Conservation (phyloP, 495 filamentous ascomycete genomes). For the Talaromyces stipitatus region DNA sequence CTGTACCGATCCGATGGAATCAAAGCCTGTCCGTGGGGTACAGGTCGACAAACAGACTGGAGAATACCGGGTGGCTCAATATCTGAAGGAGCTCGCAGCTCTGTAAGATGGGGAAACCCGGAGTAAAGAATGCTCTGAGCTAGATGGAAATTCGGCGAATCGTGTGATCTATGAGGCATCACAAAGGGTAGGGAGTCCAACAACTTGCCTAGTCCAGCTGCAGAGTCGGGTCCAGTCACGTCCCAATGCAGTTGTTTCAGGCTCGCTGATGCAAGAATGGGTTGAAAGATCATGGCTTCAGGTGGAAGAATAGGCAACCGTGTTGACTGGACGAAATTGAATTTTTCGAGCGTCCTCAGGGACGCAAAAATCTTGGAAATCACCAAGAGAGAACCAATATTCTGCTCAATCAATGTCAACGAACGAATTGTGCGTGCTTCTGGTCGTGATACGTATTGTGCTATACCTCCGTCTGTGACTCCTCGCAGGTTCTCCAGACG, state of each 20-base stretch:
- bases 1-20: slow-evolving; percentile 42
- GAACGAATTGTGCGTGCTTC: slow-evolving; percentile 48
- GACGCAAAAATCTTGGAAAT: slow-evolving; percentile 71
- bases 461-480: slow-evolving; percentile 68
- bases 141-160: slow-evolving; percentile 61
- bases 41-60: slow-evolving; percentile 62
- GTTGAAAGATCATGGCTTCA: slow-evolving; percentile 55
- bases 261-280: slow-evolving; percentile 59
- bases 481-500: slow-evolving; percentile 71
- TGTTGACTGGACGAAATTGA: slow-evolving; percentile 62
- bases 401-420: slow-evolving; percentile 58
- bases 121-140: slow-evolving; percentile 60
- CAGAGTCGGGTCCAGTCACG: slow-evolving; percentile 45
- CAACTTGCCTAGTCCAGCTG: slow-evolving; percentile 31
- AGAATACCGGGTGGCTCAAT: slow-evolving; percentile 58
- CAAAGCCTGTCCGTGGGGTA: slow-evolving; percentile 37
- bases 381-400: slow-evolving; percentile 56
- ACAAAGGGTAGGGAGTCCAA: slow-evolving; percentile 30
- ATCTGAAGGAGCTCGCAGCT: slow-evolving; percentile 65
- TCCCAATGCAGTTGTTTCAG: slow-evolving; percentile 78
- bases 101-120: slow-evolving; percentile 64
- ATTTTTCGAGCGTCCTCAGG: slow-evolving; percentile 52
- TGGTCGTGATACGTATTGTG: slow-evolving; percentile 56
- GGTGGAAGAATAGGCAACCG: slow-evolving; percentile 50
- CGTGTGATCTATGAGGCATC: slow-evolving; percentile 23